These are phyloP conservation scores for Yamadazyma aaseri DNA, from an alignment of 1,139 yeast species.

Conservation along the genomic window DNA sequence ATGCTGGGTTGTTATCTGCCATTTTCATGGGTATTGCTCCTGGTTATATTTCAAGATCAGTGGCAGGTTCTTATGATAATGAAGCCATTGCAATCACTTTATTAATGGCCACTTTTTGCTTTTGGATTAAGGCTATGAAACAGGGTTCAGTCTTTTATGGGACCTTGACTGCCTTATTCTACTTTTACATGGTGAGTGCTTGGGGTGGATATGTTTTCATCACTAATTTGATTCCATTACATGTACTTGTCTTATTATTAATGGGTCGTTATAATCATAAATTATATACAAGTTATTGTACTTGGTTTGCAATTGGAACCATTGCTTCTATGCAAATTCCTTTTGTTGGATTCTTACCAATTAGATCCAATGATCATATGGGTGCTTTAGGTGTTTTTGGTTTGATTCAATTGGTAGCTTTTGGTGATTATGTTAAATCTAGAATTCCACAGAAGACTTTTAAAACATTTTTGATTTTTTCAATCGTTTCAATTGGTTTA, in stretches of 20 bases:
- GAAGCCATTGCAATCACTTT: constrained; percentile 98
- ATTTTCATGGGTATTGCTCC: constrained; percentile 97
- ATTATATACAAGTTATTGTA: constrained; percentile 86
- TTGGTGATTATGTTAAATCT: constrained; percentile 78
- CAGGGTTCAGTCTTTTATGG: constrained; percentile 87
- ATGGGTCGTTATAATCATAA: constrained; percentile 93
- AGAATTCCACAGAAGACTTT: constrained; percentile 75
- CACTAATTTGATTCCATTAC: constrained; percentile 95
- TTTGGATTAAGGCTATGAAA: constrained; percentile 94
- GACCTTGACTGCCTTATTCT: constrained; percentile 78
- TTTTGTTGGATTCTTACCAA: constrained; percentile 95
- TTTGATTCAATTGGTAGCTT: constrained; percentile 82
- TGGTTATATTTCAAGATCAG: constrained; percentile 96
- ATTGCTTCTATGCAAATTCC: constrained; percentile 99
- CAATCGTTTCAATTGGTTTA: constrained; percentile 53
- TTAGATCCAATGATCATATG: constrained; percentile 97
- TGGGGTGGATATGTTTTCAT: constrained; percentile 99
- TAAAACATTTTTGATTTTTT: constrained; percentile 64
- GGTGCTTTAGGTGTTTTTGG: constrained; percentile 98
- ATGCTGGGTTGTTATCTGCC: constrained; percentile 91
- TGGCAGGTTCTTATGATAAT: constrained; percentile 98
- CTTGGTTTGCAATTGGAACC: constrained; percentile 97
- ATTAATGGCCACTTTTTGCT: constrained; percentile 90
- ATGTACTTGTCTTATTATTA: constrained; percentile 80
- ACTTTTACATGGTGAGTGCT: constrained; percentile 99